These are phyloP conservation scores for Esteya vermicola DNA, from an alignment of 2,329 filamentous ascomycete species.

Conservation along the genomic window DNA sequence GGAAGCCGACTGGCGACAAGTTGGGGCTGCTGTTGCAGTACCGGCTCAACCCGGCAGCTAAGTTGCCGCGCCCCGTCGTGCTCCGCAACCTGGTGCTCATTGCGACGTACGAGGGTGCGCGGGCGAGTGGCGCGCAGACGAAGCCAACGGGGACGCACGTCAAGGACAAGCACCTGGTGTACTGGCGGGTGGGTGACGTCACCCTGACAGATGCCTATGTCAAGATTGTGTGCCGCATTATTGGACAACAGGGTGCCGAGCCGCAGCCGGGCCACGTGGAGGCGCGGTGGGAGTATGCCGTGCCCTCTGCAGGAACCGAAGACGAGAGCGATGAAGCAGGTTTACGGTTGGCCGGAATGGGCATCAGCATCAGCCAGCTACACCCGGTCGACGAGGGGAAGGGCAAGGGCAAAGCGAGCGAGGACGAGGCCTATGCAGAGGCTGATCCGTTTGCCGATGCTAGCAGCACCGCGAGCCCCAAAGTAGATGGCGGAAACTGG, in stretches of 20 bases:
- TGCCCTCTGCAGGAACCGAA: conserved; percentile 54
- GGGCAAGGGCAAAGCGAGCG: conserved; percentile 34
- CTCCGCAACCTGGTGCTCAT: conserved; percentile 63
- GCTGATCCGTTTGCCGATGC: conserved; percentile 62
- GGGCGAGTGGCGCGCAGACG: conserved; percentile 54
- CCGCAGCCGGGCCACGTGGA: conserved; percentile 58
- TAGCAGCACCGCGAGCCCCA: conserved; percentile 16
- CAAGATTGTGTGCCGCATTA: conserved; percentile 73
- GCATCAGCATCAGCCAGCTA: conserved; percentile 49
- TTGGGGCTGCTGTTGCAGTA: conserved; percentile 79
- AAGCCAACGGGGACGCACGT: conserved; percentile 70
- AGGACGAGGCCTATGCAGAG: conserved; percentile 24
- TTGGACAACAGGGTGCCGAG: conserved; percentile 15
- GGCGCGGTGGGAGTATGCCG: conserved; percentile 28
- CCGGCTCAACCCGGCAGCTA: conserved; percentile 51
- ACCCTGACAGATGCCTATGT: conserved; percentile 34
- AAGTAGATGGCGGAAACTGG: conserved; percentile 34
- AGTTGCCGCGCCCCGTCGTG: conserved; percentile 21
- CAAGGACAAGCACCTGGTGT: conserved; percentile 62
- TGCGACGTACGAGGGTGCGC: conserved; percentile 53
- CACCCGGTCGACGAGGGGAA: conserved; percentile 19
- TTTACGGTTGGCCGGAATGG: conserved; percentile 51
- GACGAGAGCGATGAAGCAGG: conserved; percentile 55
- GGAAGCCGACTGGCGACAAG: conserved; percentile 76
- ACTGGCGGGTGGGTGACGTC: conserved; percentile 69